Evolutionary conservation across 176 grass and related monocot genomes (phyloP).

Genomic region (Eragrostis nindensis): DNA sequence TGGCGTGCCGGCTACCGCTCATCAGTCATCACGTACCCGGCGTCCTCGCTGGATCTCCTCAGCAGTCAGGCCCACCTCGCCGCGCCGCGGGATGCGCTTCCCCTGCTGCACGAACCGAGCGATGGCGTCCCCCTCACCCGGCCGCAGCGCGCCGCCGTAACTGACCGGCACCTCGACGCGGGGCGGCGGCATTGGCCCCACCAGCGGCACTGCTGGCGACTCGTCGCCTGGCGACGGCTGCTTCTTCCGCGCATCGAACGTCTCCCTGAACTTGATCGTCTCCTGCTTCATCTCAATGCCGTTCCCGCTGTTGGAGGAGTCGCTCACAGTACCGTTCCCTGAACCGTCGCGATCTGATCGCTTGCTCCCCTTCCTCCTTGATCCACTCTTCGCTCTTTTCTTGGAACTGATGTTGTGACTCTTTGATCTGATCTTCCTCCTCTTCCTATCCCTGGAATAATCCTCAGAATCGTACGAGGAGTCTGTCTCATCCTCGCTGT

Average conservation of each 20-base stretch:
- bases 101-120: conserved; percentile 76
- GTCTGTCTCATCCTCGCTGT: conserved; percentile 17
- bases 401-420: conserved; percentile 15
- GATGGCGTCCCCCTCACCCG: conserved; percentile 70
- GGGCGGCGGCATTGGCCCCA: conserved; percentile 50
- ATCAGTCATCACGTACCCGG: conserved; percentile 73
- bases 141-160: conserved; percentile 69
- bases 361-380: conserved; percentile 11
- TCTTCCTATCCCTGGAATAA: conserved; percentile 37
- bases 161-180: conserved; percentile 55
- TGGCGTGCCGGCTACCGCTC: conserved; percentile 65
- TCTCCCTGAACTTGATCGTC: conserved; percentile 42
- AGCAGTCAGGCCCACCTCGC: conserved; percentile 63
- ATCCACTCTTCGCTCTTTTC: not conserved
- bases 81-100: conserved; percentile 66
- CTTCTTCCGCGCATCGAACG: conserved; percentile 43
- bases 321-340: not conserved
- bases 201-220: conserved; percentile 53
- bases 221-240: conserved; percentile 34
- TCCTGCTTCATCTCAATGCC: conserved; percentile 15
- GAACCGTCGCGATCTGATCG: conserved; percentile 18
- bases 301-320: not conserved
- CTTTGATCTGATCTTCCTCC: conserved; percentile 23
- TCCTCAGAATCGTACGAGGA: conserved; percentile 44
- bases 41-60: conserved; percentile 69